Evolutionary conservation across 371 early-diverging fungal genomes (phyloP), one percentile per base, ranked within the genome.

Genomic region (Mucor circinelloides): DNA sequence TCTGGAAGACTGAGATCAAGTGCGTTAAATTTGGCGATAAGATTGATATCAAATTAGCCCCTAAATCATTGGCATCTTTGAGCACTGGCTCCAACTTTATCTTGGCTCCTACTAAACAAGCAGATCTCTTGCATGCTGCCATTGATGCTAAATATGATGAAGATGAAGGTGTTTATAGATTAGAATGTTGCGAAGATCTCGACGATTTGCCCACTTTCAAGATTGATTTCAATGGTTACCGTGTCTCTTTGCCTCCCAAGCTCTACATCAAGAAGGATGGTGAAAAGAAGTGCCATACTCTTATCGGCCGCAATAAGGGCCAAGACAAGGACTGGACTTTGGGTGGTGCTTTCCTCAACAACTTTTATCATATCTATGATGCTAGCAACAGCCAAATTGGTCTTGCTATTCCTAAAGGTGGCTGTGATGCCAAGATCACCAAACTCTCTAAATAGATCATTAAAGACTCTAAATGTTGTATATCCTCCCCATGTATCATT

Each of bases 291-390:
- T 81, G 82, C 34, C 63, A 73, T 56, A 73, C 76, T 1, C 54
- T 75, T 4, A 79, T 82, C 38, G 64, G 63, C 44, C 67, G 69
- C 31, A 73, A 74, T 32, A 44, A 46, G 2, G 36, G 34, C 10
- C 60, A 68, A n/a, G 76, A 74, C 2, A 79, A 72, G 62, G 60
- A 77, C 34, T 82, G 83, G 83, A 64, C 60, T 36, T 72, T 82
- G 48, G 83, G 83, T n/a, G 74, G 74, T 42, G 66, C 80, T 7
- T 82, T 82, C 65, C 61, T 78, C 31, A 76, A 82, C 56, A 75
- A 71, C 64, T 81, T 81, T 62, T 80, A 80, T 48, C 78, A 78
- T 48, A 74, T 80, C 21, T 80, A 74, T 38, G 78, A 78, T 69
- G 57, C 65, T 12, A 74, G 74, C 23, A 74, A 77, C 31, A 62